A percentile compares a stretch with the other conserved stretches of the same genome.
phyloP scores from a whole-genome alignment of 2,329 filamentous ascomycete species.

The Endoconidiophora polonica region DNA sequence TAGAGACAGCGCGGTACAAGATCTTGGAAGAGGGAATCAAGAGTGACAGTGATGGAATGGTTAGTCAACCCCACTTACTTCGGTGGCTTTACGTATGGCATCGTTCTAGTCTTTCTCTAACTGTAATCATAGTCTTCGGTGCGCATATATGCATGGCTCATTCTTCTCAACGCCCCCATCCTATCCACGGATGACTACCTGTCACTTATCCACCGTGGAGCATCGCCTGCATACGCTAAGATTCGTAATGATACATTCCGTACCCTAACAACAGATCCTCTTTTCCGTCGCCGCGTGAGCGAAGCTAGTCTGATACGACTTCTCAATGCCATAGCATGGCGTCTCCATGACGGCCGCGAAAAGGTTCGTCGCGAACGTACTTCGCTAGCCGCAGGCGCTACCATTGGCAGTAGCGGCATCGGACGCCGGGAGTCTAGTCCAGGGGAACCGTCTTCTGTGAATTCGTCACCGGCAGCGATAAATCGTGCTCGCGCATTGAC shows the following conservation, averaged over 20 bases:
- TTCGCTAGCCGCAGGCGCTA: slow-evolving; percentile 10
- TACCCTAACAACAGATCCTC: slow-evolving; percentile 87
- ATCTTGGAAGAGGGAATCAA: slow-evolving; percentile 62
- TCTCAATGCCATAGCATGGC: slow-evolving; percentile 91
- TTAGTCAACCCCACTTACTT: slow-evolving; percentile 21
- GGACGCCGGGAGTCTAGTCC: not conserved
- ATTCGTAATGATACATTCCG: slow-evolving; percentile 98
- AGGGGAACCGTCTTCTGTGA: slow-evolving; percentile 7
- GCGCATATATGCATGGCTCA: slow-evolving; percentile 91
- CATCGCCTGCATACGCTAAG: slow-evolving; percentile 88
- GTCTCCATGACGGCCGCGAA: slow-evolving; percentile 61
- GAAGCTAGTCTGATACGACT: slow-evolving; percentile 90
- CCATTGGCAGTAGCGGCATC: slow-evolving; percentile 20
- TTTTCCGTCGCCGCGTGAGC: slow-evolving; percentile 87
- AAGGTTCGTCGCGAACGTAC: slow-evolving; percentile 23
- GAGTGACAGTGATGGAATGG: slow-evolving; percentile 67
- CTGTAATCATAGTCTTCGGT: slow-evolving; percentile 52
- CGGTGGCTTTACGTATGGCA: not conserved
- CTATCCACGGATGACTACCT: slow-evolving; percentile 80
- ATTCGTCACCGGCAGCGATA: slow-evolving; percentile 21
- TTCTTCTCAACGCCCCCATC: slow-evolving; percentile 75
- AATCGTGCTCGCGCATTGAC: slow-evolving; percentile 39
- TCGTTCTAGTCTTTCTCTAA: not conserved
- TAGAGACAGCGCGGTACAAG: slow-evolving; percentile 56
- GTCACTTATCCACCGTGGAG: slow-evolving; percentile 74